These are phyloP conservation scores for Pyronema omphalodes DNA, from an alignment of 495 filamentous ascomycete species.

Conservation along the genomic window DNA sequence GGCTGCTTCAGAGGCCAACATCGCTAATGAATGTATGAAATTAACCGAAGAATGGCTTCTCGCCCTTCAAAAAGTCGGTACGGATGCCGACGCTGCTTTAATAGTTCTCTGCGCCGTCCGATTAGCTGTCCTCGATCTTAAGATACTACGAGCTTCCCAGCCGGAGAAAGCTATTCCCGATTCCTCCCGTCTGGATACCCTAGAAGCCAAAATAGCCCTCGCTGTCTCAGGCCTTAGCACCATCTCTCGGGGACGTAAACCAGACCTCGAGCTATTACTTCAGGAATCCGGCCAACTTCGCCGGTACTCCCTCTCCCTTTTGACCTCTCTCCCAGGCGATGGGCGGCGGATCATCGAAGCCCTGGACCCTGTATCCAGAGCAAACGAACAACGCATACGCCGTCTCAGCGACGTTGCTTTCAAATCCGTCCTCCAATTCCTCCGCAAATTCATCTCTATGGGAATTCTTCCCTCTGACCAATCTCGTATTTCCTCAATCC, in stretches of 20 bases:
- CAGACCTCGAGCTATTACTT: constrained; percentile 18
- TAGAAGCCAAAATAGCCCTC: constrained; percentile 13
- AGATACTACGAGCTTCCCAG: constrained; percentile 8
- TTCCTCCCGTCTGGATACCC: constrained; percentile 4
- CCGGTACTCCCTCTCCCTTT: not conserved
- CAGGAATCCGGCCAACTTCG: constrained; percentile 12
- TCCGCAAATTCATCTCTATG: constrained; percentile 22
- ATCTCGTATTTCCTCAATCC: constrained; percentile 9
- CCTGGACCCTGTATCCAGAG: not conserved
- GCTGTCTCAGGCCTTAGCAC: constrained; percentile 13
- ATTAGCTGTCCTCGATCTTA: constrained; percentile 19
- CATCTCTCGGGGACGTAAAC: constrained; percentile 18
- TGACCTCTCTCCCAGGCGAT: not conserved
- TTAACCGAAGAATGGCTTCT: constrained; percentile 18
- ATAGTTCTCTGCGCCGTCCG: constrained; percentile 16
- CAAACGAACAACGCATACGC: not conserved
- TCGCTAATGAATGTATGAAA: constrained; percentile 12
- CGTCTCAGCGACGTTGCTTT: not conserved
- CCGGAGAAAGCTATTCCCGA: constrained; percentile 7
- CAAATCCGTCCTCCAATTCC: constrained; percentile 17
- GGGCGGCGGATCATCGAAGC: not conserved
- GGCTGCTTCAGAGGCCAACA: constrained; percentile 15
- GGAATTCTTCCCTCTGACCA: constrained; percentile 14
- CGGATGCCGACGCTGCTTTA: constrained; percentile 10
- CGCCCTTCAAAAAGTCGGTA: constrained; percentile 10